Conservation (phyloP, 116 monocot species). For the Trichopus zeylanicus region DNA sequence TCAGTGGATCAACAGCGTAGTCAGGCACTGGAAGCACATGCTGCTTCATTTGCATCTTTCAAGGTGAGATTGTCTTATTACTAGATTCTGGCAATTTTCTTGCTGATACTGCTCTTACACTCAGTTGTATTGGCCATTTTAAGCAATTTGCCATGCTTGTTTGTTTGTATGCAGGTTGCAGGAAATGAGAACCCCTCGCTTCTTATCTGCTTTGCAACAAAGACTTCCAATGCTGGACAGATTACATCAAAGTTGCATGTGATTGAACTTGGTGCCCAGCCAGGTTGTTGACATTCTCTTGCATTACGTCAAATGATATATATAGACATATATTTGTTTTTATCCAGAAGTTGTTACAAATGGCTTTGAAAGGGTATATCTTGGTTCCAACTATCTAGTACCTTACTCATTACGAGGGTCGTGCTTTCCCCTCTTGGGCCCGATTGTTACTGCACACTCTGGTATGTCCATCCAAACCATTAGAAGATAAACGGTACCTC, state of each 20-base stretch:
- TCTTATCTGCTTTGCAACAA: conserved; percentile 94
- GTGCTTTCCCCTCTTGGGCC: no score
- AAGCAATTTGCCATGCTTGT: no score
- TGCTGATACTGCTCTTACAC: no score
- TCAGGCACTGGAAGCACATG: conserved; percentile 99
- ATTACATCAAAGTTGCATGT: conserved; percentile 95
- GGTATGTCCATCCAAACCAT: no score
- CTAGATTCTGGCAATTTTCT: background rate
- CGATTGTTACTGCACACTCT: no score
- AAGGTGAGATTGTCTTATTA: conserved; percentile 39
- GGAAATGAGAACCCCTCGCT: conserved; percentile 84
- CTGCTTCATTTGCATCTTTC: conserved; percentile 92
- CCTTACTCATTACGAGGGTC: no score
- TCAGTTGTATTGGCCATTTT: no score
- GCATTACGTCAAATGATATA: background rate
- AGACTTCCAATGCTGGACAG: conserved; percentile 85
- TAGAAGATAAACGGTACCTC: no score
- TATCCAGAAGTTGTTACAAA: no score
- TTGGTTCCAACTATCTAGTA: no score
- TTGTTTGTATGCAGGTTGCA: conserved; percentile 44
- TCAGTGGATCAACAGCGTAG: conserved; percentile 98
- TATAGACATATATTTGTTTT: no score
- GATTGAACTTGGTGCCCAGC: conserved; percentile 98
- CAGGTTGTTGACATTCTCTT: conserved; percentile 39
- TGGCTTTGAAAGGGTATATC: no score